Percentiles rank a stretch among this genome's conserved stretches.
These are phyloP conservation scores for Cocos nucifera DNA, from an alignment of 176 grass and related monocot species.

Conservation along the genomic window DNA sequence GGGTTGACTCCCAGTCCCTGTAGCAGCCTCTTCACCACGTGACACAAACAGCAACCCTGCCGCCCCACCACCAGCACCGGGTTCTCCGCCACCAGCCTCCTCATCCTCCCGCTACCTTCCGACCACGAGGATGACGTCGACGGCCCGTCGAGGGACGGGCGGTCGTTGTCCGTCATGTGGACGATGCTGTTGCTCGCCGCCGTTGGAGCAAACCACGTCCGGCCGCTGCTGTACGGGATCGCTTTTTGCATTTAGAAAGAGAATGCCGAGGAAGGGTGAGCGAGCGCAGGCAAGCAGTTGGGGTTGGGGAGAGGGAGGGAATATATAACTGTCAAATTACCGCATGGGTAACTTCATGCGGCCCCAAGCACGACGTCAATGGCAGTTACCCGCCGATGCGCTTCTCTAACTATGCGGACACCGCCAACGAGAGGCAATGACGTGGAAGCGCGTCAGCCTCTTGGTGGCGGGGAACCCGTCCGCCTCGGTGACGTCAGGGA, in stretches of 20 bases:
- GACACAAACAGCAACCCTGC: slow-evolving; percentile 82
- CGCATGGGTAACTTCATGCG: not conserved
- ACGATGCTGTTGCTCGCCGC: not conserved
- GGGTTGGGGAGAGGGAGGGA: not conserved
- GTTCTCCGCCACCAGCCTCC: slow-evolving; percentile 55
- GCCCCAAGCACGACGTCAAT: not conserved
- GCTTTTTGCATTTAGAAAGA: slow-evolving; percentile 55
- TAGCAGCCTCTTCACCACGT: slow-evolving; percentile 76
- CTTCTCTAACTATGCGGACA: slow-evolving; percentile 16
- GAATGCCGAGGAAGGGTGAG: no score
- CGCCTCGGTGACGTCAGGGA: not conserved
- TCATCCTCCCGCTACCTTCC: slow-evolving; percentile 4
- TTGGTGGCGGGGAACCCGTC: not conserved
- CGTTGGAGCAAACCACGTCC: slow-evolving; percentile 12
- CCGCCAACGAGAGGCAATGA: not conserved
- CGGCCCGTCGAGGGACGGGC: not conserved
- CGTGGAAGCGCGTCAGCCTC: not conserved
- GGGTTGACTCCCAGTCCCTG: slow-evolving; percentile 88
- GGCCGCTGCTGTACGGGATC: slow-evolving; percentile 53
- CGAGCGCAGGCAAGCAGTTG: no score
- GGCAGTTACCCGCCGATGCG: slow-evolving; percentile 6
- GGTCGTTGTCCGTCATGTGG: not conserved
- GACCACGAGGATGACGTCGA: not conserved
- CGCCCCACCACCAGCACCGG: slow-evolving; percentile 61
- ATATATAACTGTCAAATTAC: not conserved